Evolutionary conservation across 305 asterid species (phyloP).

Genomic region (Solanum hybrid): DNA sequence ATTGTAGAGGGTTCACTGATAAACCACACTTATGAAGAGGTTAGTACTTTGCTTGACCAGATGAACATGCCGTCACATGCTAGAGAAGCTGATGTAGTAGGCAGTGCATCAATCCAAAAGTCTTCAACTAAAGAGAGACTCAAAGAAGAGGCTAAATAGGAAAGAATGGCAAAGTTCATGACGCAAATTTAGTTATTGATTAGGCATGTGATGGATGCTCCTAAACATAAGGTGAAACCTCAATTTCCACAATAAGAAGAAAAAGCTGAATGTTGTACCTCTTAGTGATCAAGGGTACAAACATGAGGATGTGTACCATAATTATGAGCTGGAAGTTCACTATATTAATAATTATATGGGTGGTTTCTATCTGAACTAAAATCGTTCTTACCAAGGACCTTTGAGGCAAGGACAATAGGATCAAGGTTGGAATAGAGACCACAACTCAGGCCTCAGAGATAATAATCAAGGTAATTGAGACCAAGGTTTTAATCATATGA

Average conservation of each 20-base stretch:
- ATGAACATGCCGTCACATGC: too few relatives aligned
- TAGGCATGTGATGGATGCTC: background rate
- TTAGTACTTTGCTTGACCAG: background rate
- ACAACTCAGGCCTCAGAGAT: background rate
- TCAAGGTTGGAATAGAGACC: background rate
- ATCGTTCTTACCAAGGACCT: background rate
- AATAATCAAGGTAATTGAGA: background rate
- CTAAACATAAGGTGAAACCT: background rate
- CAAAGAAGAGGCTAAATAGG: background rate
- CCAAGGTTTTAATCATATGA: background rate
- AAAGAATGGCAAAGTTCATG: background rate
- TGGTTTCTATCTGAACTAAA: background rate
- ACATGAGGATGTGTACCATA: background rate
- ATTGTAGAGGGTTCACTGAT: background rate
- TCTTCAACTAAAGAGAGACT: background rate
- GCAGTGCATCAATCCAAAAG: background rate
- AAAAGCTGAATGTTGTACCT: background rate
- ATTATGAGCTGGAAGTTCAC: background rate
- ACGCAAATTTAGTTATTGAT: background rate
- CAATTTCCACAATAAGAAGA: too few relatives aligned
- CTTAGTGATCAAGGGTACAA: background rate
- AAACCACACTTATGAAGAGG: background rate
- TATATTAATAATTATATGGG: too few relatives aligned
- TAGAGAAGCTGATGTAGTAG: background rate
- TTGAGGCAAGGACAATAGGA: background rate